Base-by-base conservation (phyloP, 768 basidiomycete species). In the Podaxis rugospora region DNA sequence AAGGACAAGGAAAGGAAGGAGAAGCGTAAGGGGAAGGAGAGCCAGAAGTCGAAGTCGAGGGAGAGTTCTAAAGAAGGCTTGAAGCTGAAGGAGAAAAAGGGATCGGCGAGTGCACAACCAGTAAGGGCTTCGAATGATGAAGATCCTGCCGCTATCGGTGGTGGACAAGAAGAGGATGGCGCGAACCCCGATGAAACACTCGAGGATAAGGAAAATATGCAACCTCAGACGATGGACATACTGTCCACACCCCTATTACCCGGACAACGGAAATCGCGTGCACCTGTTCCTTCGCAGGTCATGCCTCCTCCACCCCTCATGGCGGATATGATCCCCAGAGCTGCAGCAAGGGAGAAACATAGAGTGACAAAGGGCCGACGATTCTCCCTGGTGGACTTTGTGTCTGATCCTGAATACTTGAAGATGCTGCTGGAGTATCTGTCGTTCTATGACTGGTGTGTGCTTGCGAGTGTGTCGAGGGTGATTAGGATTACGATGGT, bases 371-470 rank as follows among this genome's bases (percentile, higher is more conserved):
- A 49, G 21, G 55, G 16, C 2, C 62, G 44, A 39, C 70, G 71
- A 42, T 85, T 85, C 65, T 83, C 85, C 0, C 70, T 94, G 36
- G 70, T 75, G n/a, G 64, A 71, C 4, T 88, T 89, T 70, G 69
- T 93, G 39, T 66, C 79, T 5, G 72, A 84, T 50, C 76, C 82
- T 0, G 73, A 74, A 36, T 70, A 93, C 13, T 76, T 94, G 5
- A 70, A 75, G 0, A 65, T 70, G 5, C 68, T 93, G 25, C 74
- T 94, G n/a, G 67, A 70, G 3, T 87, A 82, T 67, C 67, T 93
- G 55, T 75, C 84, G n/a, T 94, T 90, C 66, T 81, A 78, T 59
- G 89, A 93, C 46, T 92, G 89, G 85, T 81, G 85, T 61, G 69
- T 78, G 10, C 72, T 93, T 14, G 83, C 83, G 51, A 76, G 80